Evolutionary conservation across 257 asterid genomes (phyloP), one percentile per base, ranked within the genome.

Genomic region (Voacanga thouarsii): DNA sequence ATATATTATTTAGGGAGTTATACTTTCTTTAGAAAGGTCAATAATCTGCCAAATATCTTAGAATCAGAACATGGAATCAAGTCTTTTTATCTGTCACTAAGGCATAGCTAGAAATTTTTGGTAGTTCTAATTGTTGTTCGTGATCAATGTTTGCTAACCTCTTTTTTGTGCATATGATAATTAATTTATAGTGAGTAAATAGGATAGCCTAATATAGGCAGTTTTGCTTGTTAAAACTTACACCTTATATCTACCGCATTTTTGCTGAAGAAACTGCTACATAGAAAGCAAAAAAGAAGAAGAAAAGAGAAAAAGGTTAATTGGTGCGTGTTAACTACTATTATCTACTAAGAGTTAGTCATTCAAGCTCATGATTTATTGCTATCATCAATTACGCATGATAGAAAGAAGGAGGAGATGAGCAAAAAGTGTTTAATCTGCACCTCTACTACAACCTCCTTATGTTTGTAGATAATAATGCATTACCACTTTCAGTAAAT

Each of bases 1-100:
- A 88, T 92, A 97, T 12, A 97, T 92, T 78, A 97, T 94, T 84
- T 97, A 94, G 70, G 97, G 98, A 39, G 90, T 92, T 70, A 95
- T 94, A 57, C 98, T 92, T 77, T 90, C 98, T 50, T 91, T 81
- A 39, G 98, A 94, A 89, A 97, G 97, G 98, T 92, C 80, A 80
- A 69, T 77, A 60, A 39, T 37, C 68, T 74, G 51, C 56, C 43
- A 28, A n/a, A n/a, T n/a, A n/a, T n/a, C n/a, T n/a, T n/a, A n/a
- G n/a, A n/a, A n/a, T 76, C 81, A 61, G 82, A 74, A 84, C 84
- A 82, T 82, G 88, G 77, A 70, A 39, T 33, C 19, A 64, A 6
- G 49, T 65, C 28, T 44, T 65, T 16, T 26, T 47, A 55, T 6
- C 19, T 47, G 79, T 71, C 80, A 76, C 24, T 41, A 73, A 72